A percentile compares a stretch with the other conserved stretches of the same genome.
These are phyloP conservation scores for Talaromyces pinophilus DNA, from an alignment of 2,329 filamentous ascomycete genomes.

Conservation along the genomic window DNA sequence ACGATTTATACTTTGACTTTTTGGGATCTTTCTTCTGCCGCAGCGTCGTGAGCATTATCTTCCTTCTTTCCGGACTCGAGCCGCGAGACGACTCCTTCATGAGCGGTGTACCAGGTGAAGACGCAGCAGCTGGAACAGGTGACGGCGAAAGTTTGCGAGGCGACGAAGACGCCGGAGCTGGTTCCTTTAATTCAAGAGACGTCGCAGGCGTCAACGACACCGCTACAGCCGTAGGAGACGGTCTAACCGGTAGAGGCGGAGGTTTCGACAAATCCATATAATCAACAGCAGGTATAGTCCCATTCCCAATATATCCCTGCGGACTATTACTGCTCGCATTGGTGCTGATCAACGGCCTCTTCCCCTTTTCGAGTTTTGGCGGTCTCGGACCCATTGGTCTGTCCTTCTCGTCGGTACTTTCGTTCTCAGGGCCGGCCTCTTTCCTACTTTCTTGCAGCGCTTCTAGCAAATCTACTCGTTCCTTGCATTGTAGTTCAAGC, in stretches of 20 bases:
- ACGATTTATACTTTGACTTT: slow-evolving; percentile 47
- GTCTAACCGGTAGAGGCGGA: slow-evolving; percentile 56
- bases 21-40: slow-evolving; percentile 51
- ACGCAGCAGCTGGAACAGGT: slow-evolving; percentile 35
- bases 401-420: slow-evolving; percentile 24
- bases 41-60: slow-evolving; percentile 59
- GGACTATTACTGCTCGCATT: slow-evolving; percentile 29
- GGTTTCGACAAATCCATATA: slow-evolving; percentile 82
- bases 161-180: slow-evolving; percentile 28
- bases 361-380: slow-evolving; percentile 33
- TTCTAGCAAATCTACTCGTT: slow-evolving; percentile 84
- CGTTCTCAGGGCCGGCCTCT: slow-evolving; percentile 48
- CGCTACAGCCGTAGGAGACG: slow-evolving; percentile 17
- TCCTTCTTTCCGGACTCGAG: slow-evolving; percentile 62
- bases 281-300: slow-evolving; percentile 76
- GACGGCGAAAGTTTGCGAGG: slow-evolving; percentile 28
- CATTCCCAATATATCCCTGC: slow-evolving; percentile 71
- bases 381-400: background rate
- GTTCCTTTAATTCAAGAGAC: slow-evolving; percentile 22
- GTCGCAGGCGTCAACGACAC: slow-evolving; percentile 7
- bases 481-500: slow-evolving; percentile 88
- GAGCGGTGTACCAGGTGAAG: slow-evolving; percentile 29
- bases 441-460: slow-evolving; percentile 69
- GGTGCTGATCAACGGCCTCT: slow-evolving; percentile 31
- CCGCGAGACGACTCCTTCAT: slow-evolving; percentile 55